Percentiles rank a stretch among this genome's conserved stretches.
These are phyloP conservation scores for Ambrosia hybrid DNA, from an alignment of 140 eudicot genomes.

Conservation along the genomic window DNA sequence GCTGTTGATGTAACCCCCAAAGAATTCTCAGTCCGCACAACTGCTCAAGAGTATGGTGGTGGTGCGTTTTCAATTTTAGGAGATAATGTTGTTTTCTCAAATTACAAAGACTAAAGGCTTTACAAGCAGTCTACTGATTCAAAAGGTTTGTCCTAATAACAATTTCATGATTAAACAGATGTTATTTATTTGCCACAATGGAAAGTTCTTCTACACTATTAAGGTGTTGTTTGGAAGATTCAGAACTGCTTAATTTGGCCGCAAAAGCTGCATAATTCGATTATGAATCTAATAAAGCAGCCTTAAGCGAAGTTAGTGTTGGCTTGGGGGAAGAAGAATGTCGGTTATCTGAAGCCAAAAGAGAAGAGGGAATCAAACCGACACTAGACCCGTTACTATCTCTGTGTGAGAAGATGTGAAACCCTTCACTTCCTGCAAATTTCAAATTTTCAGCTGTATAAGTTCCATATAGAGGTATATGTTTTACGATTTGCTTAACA, in stretches of 20 bases:
- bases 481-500: too few relatives aligned
- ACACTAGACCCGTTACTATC: constrained; percentile 33
- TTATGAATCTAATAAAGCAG: constrained; percentile 55
- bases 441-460: constrained; percentile 25
- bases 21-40: constrained; percentile 84
- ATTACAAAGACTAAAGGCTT: constrained; percentile 91
- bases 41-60: constrained; percentile 95
- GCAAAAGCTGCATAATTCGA: constrained; percentile 62
- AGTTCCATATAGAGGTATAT: not conserved
- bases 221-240: constrained; percentile 47
- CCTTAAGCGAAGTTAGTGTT: constrained; percentile 65
- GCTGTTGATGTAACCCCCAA: constrained; percentile 75
- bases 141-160: constrained; percentile 44
- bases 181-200: not conserved
- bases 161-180: not conserved
- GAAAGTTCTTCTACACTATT: constrained; percentile 51
- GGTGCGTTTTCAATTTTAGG: constrained; percentile 73
- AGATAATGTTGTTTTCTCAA: constrained; percentile 67
- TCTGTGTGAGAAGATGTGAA: constrained; percentile 57
- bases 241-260: constrained; percentile 32
- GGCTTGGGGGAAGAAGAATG: constrained; percentile 32
- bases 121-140: constrained; percentile 66
- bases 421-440: constrained; percentile 75
- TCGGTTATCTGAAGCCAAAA: constrained; percentile 22
- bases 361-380: constrained; percentile 38